These are phyloP conservation scores for Colletotrichum neosansevieriae DNA, from an alignment of 2,329 filamentous ascomycete genomes.

Conservation along the genomic window DNA sequence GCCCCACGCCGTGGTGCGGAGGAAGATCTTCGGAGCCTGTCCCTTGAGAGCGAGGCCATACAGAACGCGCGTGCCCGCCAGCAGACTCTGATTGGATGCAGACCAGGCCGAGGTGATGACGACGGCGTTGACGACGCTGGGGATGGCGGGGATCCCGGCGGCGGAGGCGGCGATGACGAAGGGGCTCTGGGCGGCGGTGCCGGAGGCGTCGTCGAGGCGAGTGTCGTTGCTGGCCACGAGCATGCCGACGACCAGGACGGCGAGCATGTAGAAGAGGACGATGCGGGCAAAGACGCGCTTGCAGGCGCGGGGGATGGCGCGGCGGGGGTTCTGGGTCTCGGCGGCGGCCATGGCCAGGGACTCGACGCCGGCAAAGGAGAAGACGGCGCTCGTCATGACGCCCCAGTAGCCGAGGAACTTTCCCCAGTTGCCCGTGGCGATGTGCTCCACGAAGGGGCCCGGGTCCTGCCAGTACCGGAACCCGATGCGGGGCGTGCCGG, in stretches of 20 bases:
- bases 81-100: slow-evolving; percentile 65
- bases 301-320: slow-evolving; percentile 49
- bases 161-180: slow-evolving; percentile 64
- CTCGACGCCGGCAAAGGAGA: slow-evolving; percentile 45
- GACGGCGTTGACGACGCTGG: slow-evolving; percentile 67
- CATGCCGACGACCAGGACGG: slow-evolving; percentile 65
- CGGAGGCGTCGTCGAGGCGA: slow-evolving; percentile 61
- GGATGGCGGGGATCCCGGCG: slow-evolving; percentile 65
- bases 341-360: slow-evolving; percentile 44
- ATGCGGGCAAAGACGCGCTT: slow-evolving; percentile 46
- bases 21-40: slow-evolving; percentile 64
- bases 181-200: slow-evolving; percentile 62
- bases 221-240: slow-evolving; percentile 65
- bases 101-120: slow-evolving; percentile 65
- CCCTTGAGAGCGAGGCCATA: slow-evolving; percentile 65
- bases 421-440: slow-evolving; percentile 50
- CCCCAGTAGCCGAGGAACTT: slow-evolving; percentile 49
- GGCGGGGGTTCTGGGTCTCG: slow-evolving; percentile 58
- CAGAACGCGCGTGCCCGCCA: slow-evolving; percentile 67
- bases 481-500: slow-evolving; percentile 43
- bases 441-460: slow-evolving; percentile 72
- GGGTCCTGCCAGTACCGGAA: slow-evolving; percentile 41
- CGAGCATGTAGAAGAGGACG: slow-evolving; percentile 59
- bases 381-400: slow-evolving; percentile 44
- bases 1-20: slow-evolving; percentile 33